Evolutionary conservation across 441 rosid genomes (phyloP).

Genomic region (Syzygium syzygioides): DNA sequence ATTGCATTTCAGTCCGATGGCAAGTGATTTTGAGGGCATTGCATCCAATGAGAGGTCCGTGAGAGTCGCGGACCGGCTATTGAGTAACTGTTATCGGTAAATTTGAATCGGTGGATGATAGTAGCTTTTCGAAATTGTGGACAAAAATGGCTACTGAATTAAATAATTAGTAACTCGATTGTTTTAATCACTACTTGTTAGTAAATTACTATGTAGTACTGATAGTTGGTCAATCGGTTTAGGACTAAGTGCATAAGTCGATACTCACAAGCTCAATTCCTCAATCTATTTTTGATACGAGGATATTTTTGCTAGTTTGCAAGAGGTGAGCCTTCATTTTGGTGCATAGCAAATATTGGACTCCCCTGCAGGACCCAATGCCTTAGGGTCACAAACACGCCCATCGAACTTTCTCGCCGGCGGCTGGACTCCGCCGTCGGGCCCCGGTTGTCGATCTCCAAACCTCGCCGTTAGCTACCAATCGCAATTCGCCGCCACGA

Average conservation of each 20-base stretch:
- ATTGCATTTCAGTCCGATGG: too few species aligned
- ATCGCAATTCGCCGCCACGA: fast-evolving
- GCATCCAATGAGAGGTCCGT: too few species aligned
- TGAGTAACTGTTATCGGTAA: fast-evolving
- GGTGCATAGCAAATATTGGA: not conserved
- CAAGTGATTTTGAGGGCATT: not conserved
- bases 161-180: not conserved
- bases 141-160: not conserved
- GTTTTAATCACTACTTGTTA: not conserved
- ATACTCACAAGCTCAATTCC: not conserved
- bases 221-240: not conserved
- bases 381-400: not conserved
- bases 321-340: not conserved
- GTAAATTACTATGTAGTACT: not conserved
- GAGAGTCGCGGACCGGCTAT: not conserved
- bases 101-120: not conserved
- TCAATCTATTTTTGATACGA: fast-evolving
- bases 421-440: not conserved
- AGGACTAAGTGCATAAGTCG: not conserved
- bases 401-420: not conserved
- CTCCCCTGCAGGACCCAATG: not conserved
- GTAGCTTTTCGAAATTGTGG: not conserved
- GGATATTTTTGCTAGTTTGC: not conserved
- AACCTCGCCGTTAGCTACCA: too few species aligned
- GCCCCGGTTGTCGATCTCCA: not conserved